These are phyloP conservation scores for Balamuthia mandrillaris DNA, from an alignment of 208 protist genomes.

Conservation along the genomic window DNA sequence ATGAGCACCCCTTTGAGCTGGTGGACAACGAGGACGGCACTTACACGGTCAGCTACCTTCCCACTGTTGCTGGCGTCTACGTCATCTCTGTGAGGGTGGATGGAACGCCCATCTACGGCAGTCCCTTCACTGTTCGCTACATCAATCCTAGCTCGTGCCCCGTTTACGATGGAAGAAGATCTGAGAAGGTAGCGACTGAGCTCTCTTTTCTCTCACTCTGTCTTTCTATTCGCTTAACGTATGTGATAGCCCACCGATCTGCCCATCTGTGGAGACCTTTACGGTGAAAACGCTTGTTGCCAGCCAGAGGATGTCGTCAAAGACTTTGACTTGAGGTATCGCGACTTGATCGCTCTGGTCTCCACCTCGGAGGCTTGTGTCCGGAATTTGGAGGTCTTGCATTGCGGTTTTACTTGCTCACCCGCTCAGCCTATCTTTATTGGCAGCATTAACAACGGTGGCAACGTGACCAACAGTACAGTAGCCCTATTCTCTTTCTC, in stretches of 20 bases:
- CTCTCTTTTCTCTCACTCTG: neutral
- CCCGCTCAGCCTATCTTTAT: neutral
- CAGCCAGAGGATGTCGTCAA: neutral
- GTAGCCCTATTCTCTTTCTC: no score
- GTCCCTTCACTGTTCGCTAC: neutral
- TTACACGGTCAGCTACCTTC: no score
- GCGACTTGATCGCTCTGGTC: neutral
- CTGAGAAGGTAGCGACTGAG: neutral
- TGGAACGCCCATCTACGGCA: neutral
- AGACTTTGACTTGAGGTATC: neutral
- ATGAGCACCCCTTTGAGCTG: no score
- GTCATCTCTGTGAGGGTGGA: neutral
- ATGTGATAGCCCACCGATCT: neutral
- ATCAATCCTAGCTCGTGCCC: neutral
- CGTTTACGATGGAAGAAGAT: neutral
- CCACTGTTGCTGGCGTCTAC: neutral
- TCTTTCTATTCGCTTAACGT: neutral
- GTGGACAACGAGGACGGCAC: no score
- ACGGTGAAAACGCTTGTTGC: constrained; percentile 20
- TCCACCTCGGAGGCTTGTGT: neutral
- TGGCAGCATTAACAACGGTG: no score
- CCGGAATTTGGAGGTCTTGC: neutral
- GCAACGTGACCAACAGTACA: no score
- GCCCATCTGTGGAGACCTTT: neutral
- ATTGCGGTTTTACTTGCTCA: constrained; percentile 6